Conservation (phyloP, 2,329 filamentous ascomycete species). For the Pestalotiopsis fici region DNA sequence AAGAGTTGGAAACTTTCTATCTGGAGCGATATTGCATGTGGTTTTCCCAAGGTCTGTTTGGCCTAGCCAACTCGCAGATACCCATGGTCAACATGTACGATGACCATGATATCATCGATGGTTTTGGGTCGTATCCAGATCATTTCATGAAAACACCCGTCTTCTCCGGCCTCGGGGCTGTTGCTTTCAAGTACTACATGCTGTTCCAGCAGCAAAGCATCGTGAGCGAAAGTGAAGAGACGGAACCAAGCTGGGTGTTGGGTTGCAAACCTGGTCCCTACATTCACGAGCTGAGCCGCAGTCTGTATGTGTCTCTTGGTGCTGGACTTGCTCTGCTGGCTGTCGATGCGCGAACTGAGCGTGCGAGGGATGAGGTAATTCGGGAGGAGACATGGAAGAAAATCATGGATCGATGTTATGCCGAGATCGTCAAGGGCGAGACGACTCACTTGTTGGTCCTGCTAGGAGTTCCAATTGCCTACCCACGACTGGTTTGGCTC, state of each 20-base stretch:
- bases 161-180: constrained; percentile 83
- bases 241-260: constrained; percentile 90
- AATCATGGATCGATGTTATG: constrained; percentile 82
- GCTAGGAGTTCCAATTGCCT: constrained; percentile 80
- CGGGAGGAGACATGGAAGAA: constrained; percentile 80
- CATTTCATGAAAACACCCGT: constrained; percentile 90
- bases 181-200: constrained; percentile 99
- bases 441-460: constrained; percentile 90
- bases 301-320: constrained; percentile 82
- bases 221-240: constrained; percentile 73
- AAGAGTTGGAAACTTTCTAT: constrained; percentile 87
- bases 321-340: constrained; percentile 79
- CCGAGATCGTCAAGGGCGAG: constrained; percentile 79
- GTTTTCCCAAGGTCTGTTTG: constrained; percentile 95
- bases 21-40: constrained; percentile 87
- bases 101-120: constrained; percentile 90
- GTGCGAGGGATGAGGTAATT: constrained; percentile 80
- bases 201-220: constrained; percentile 96
- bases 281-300: constrained; percentile 83
- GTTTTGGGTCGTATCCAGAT: constrained; percentile 90
- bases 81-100: constrained; percentile 99
- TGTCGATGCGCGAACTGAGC: constrained; percentile 88
- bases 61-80: constrained; percentile 90
- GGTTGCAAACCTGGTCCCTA: constrained; percentile 83
- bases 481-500: constrained; percentile 74